These are phyloP conservation scores for Vitellaria paradoxa DNA, from an alignment of 179 eudicot species.

Conservation along the genomic window DNA sequence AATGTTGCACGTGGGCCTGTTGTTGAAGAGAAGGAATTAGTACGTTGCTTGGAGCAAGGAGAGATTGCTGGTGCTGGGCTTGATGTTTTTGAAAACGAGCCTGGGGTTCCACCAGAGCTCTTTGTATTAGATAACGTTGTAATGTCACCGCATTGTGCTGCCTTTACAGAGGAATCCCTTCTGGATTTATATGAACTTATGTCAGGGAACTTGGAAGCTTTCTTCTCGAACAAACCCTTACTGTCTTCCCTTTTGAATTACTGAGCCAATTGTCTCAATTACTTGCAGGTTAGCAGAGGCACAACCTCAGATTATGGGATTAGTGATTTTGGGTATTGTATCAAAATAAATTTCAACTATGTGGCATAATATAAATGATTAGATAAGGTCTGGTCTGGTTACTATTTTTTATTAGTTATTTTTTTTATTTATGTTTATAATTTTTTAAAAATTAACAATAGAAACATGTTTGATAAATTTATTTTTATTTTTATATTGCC, in stretches of 20 bases:
- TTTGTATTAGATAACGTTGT: conserved; percentile 60
- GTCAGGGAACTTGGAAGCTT: conserved; percentile 35
- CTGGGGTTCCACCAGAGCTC: conserved; percentile 54
- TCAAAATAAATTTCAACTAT: no score
- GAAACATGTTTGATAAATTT: no score
- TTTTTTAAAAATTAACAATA: no score
- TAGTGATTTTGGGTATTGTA: no score
- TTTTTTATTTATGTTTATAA: no score
- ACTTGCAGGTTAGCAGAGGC: no score
- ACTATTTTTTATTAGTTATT: no score
- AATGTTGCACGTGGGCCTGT: conserved; percentile 59
- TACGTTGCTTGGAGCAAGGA: conserved; percentile 41
- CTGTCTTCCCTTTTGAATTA: not conserved
- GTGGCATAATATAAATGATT: no score
- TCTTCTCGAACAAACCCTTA: conserved; percentile 32
- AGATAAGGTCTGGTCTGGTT: no score
- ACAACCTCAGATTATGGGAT: no score
- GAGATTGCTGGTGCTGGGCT: conserved; percentile 70
- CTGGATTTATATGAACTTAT: conserved; percentile 27
- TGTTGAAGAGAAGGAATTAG: conserved; percentile 60
- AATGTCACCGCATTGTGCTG: conserved; percentile 53
- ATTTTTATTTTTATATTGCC: no score
- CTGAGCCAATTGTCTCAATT: no score
- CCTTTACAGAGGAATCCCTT: conserved; percentile 36
- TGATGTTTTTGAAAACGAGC: conserved; percentile 75